Evolutionary conservation across 1,284 basidiomycete species (phyloP).

Genomic region (Boletus semigastroideus): DNA sequence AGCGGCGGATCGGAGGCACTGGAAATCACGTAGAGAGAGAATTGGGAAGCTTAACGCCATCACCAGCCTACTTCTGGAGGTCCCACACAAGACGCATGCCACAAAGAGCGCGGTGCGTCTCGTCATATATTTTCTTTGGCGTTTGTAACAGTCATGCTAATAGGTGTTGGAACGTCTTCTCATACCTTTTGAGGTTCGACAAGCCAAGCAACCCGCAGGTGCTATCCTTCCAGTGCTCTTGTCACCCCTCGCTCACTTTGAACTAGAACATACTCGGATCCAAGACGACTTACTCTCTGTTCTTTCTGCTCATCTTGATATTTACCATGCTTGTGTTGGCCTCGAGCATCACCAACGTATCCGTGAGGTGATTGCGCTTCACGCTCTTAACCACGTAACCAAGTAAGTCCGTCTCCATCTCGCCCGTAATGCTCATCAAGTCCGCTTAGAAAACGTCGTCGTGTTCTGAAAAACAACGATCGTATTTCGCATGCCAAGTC

Average conservation of each 20-base stretch:
- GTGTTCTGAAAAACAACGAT: conserved; percentile 94
- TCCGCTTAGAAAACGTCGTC: conserved; percentile 77
- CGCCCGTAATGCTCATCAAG: conserved; percentile 6
- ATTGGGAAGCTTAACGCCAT: conserved; percentile 52
- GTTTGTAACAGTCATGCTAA: not conserved
- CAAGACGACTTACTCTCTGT: conserved; percentile 66
- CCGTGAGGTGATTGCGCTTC: conserved; percentile 70
- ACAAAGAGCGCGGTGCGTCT: conserved; percentile 31
- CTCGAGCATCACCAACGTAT: conserved; percentile 52
- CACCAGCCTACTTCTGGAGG: conserved; percentile 50
- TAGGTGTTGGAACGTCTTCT: conserved; percentile 66
- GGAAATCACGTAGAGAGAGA: conserved; percentile 47
- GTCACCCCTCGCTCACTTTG: conserved; percentile 12
- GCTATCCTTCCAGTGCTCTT: conserved; percentile 12
- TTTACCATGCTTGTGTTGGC: conserved; percentile 67
- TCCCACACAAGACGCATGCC: conserved; percentile 22
- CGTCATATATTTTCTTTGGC: not conserved
- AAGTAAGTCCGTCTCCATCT: conserved; percentile 52
- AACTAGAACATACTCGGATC: conserved; percentile 51
- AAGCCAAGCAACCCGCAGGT: conserved; percentile 56
- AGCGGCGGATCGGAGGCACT: conserved; percentile 49
- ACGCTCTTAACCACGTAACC: conserved; percentile 81
- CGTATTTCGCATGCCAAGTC: conserved; percentile 71
- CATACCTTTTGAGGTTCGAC: conserved; percentile 52
- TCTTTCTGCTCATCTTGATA: conserved; percentile 69